These are phyloP conservation scores for Leccinum olivaceopallidum DNA, from an alignment of 768 basidiomycete species.

Conservation along the genomic window DNA sequence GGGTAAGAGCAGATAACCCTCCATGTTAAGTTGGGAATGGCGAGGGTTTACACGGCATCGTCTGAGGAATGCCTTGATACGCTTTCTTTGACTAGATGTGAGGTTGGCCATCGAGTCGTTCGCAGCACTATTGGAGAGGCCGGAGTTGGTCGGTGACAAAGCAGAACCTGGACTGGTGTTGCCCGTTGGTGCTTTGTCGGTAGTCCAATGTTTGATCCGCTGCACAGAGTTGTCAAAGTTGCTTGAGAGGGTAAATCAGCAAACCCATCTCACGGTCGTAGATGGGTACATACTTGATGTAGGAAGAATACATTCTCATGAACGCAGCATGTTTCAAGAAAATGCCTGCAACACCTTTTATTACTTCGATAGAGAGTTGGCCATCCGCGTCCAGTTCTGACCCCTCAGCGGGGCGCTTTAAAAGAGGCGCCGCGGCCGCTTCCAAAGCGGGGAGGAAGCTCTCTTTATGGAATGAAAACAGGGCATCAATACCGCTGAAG, in stretches of 20 bases:
- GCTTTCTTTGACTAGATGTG: slow-evolving; percentile 79
- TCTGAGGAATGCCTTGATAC: slow-evolving; percentile 88
- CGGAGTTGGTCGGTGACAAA: slow-evolving; percentile 58
- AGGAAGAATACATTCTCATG: slow-evolving; percentile 98
- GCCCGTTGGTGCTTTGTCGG: slow-evolving; percentile 47
- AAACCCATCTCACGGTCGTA: slow-evolving; percentile 3
- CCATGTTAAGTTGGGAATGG: slow-evolving; percentile 92
- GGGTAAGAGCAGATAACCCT: slow-evolving; percentile 91
- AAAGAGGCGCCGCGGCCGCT: slow-evolving; percentile 67
- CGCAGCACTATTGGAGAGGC: slow-evolving; percentile 47
- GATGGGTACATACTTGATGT: slow-evolving; percentile 78
- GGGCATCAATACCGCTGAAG: slow-evolving; percentile 85
- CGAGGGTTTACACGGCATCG: slow-evolving; percentile 85
- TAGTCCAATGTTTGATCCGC: slow-evolving; percentile 84
- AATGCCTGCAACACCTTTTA: slow-evolving; percentile 80
- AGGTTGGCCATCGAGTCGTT: slow-evolving; percentile 53
- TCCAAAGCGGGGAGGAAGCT: slow-evolving; percentile 93
- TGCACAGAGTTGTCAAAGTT: slow-evolving; percentile 94
- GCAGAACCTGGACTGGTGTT: slow-evolving; percentile 36
- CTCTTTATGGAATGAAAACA: slow-evolving; percentile 90
- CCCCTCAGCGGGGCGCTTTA: slow-evolving; percentile 47
- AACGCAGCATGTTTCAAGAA: slow-evolving; percentile 95
- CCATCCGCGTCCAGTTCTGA: slow-evolving; percentile 67
- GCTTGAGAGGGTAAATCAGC: slow-evolving; percentile 41
- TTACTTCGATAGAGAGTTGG: slow-evolving; percentile 69